Evolutionary conservation across 306 rosid genomes (phyloP), one percentile per base, ranked within the genome.

Genomic region (Prunus mira): DNA sequence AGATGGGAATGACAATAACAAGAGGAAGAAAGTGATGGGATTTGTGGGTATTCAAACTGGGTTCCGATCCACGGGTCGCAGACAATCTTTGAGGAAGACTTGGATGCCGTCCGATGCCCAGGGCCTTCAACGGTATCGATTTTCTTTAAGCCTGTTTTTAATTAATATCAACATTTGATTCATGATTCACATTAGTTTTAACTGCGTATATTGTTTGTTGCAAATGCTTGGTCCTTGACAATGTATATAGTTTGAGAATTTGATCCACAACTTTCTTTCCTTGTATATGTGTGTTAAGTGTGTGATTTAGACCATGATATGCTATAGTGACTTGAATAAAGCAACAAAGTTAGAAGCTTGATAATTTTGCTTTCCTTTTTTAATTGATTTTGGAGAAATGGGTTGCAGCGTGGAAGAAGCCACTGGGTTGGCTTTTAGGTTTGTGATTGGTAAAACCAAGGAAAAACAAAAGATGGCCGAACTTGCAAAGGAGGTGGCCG

Each of bases 1-100:
- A 14, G 82, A 65, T 71, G 80, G 11, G 49, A 64, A 50, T 15
- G 52, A 22, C 9, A 27, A 4, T 7, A 25, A 6, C 56, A 51
- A 49, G 22, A 69, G 97, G 66, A 90, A 84, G 13, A 92, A 91
- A 83, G 96, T 88, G 10, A 90, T 92, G 95, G 98, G 91, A 12
- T 95, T 95, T 55, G 97, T 95, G 2, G 98, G 97, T 2, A 84
- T 95, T 79, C 91, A 88, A 8, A 95, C 99, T 6, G 99, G 99
- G 4, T 95, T 92, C 69, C 85, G 84, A 77, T 95, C 99, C 25
- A 91, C 62, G 5, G 97, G 97, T 6, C 82, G 99, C 60, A 82
- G 99, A 51, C 74, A 20, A 1, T 70, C 99, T 1, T 67, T 95
- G 87, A 85, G 99, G 78, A 88, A 85, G 72, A 95, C 99, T 77